Percentiles rank a stretch among this genome's conserved stretches.
phyloP scores from a whole-genome alignment of 495 filamentous ascomycete genomes.

The Tuber borchii region DNA sequence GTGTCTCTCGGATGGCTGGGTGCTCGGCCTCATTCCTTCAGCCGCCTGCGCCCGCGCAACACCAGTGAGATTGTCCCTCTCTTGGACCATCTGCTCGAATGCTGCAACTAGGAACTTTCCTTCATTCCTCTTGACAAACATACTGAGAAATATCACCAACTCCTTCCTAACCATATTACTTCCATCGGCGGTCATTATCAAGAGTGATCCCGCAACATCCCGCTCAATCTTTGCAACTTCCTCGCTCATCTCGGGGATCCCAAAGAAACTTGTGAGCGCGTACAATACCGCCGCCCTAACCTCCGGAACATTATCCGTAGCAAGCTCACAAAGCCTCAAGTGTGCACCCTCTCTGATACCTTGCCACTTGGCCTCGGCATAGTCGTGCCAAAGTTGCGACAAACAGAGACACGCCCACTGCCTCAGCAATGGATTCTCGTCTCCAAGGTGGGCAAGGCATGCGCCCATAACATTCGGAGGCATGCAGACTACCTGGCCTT shows the following conservation, averaged over 20 bases:
- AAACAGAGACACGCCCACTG: constrained; percentile 97
- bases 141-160: constrained; percentile 84
- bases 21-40: constrained; percentile 10
- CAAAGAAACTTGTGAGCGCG: constrained; percentile 85
- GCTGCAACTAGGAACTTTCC: constrained; percentile 86
- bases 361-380: constrained; percentile 86
- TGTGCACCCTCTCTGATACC: constrained; percentile 79
- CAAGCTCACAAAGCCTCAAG: constrained; percentile 66
- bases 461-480: constrained; percentile 78
- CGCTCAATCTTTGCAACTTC: constrained; percentile 88
- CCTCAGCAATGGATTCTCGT: constrained; percentile 80
- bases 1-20: constrained; percentile 21
- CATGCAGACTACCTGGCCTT: constrained; percentile 81
- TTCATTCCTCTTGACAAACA: constrained; percentile 83
- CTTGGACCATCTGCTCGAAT: constrained; percentile 82
- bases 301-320: constrained; percentile 86
- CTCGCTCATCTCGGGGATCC: constrained; percentile 85
- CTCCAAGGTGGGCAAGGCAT: constrained; percentile 71
- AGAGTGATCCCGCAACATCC: constrained; percentile 70
- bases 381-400: constrained; percentile 88
- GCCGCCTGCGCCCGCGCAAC: constrained; percentile 10
- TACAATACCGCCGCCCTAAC: constrained; percentile 89
- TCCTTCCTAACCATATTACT: constrained; percentile 90
- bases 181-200: constrained; percentile 83
- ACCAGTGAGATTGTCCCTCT: constrained; percentile 55